phyloP scores from a whole-genome alignment of 495 filamentous ascomycete species.

The Beverwykella pulmonaria region DNA sequence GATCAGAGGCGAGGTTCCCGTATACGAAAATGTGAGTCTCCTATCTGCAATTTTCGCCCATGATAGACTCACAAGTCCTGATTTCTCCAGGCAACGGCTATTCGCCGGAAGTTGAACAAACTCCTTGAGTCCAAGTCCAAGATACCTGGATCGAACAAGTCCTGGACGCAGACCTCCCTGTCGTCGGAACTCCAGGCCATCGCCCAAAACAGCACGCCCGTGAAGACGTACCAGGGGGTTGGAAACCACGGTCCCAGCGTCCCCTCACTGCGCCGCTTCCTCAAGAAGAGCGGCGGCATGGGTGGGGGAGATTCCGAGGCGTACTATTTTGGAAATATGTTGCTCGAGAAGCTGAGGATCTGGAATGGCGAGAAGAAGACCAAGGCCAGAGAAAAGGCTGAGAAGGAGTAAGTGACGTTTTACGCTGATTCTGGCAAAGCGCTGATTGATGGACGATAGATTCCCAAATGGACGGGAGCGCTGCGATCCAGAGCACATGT shows the following conservation, averaged over 20 bases:
- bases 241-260: constrained; percentile 5
- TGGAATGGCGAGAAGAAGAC: constrained; percentile 26
- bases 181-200: not conserved
- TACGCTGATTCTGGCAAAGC: not conserved
- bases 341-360: constrained; percentile 23
- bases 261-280: constrained; percentile 2
- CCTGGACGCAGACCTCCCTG: constrained; percentile 10
- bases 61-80: not conserved
- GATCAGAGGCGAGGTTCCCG: constrained; percentile 17
- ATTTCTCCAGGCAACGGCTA: not conserved
- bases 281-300: constrained; percentile 17
- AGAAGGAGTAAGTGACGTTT: constrained; percentile 11
- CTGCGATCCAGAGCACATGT: constrained; percentile 6
- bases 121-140: constrained; percentile 9
- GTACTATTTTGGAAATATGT: constrained; percentile 22
- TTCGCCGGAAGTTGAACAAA: constrained; percentile 20
- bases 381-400: constrained; percentile 9
- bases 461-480: constrained; percentile 10
- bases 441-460: not conserved
- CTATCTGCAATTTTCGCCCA: not conserved
- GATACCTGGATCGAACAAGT: constrained; percentile 6
- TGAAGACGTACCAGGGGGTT: not conserved
- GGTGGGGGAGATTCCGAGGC: constrained; percentile 12
- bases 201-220: not conserved
- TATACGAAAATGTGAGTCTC: constrained; percentile 19